Conservation (phyloP, 2,329 filamentous ascomycete species). For the Cercospora sp. region DNA sequence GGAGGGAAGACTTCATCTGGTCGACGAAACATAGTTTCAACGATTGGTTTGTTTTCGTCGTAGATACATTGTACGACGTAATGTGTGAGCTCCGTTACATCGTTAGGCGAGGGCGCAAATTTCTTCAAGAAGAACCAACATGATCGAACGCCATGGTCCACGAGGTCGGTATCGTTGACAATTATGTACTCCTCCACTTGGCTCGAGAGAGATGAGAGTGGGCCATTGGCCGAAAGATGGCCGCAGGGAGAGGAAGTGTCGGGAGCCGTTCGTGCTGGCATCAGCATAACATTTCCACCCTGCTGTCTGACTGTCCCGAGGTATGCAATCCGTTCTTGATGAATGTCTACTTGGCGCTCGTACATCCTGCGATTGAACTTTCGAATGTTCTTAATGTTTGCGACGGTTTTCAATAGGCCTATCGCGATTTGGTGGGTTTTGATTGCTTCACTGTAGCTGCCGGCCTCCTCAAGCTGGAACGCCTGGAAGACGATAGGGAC, state of each 20-base stretch:
- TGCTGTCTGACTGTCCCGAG: background rate
- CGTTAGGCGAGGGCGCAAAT: background rate
- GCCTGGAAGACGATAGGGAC: background rate
- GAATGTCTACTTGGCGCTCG: conserved; percentile 6
- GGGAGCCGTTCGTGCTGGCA: background rate
- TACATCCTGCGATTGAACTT: conserved; percentile 10
- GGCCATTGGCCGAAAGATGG: background rate
- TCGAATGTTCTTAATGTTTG: background rate
- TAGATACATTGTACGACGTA: conserved; percentile 2
- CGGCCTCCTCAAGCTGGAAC: conserved; percentile 6
- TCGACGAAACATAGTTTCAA: conserved; percentile 6
- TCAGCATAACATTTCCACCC: background rate
- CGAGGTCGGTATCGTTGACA: background rate
- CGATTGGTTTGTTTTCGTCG: conserved; percentile 2
- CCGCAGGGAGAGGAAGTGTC: background rate
- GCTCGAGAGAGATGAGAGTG: background rate
- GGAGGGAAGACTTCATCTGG: conserved; percentile 4
- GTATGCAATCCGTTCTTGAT: conserved; percentile 4
- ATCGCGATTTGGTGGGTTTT: background rate
- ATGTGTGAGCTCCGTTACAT: background rate
- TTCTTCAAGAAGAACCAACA: conserved; percentile 3
- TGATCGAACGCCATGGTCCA: conserved; percentile 1
- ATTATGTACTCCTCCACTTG: background rate
- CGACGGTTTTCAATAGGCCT: background rate
- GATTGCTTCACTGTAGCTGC: background rate